phyloP scores from a whole-genome alignment of 2,329 filamentous ascomycete genomes.

The Colletotrichum siamense region DNA sequence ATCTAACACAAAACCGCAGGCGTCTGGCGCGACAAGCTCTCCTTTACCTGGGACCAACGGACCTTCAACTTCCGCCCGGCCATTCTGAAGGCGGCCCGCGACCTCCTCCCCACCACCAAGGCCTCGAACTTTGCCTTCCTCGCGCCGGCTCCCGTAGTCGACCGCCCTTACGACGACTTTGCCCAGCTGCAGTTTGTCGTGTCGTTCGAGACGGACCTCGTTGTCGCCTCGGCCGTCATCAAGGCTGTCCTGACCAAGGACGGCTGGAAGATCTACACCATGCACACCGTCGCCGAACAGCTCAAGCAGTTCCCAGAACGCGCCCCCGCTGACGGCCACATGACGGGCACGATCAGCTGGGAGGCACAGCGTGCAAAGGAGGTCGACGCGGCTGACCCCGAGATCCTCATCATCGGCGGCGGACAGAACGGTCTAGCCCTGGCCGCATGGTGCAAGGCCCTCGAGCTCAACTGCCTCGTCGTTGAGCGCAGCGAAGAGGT shows the following conservation, averaged over 20 bases:
- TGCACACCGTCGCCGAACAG: not conserved
- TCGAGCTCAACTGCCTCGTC: accelerated
- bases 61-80: not conserved
- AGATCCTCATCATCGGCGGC: not conserved
- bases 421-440: not conserved
- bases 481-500: not conserved
- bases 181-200: not conserved
- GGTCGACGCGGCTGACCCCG: not conserved
- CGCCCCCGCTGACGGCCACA: not conserved
- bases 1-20: not conserved
- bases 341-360: not conserved
- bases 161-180: not conserved
- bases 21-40: not conserved
- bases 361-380: not conserved
- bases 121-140: not conserved
- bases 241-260: not conserved
- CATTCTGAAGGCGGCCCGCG: not conserved
- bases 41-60: not conserved
- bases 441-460: not conserved
- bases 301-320: not conserved
- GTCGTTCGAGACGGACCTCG: not conserved
- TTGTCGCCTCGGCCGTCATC: not conserved
- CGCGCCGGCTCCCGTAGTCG: not conserved
- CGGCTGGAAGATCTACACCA: not conserved
- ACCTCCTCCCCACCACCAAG: not conserved